Evolutionary conservation across 2,329 filamentous ascomycete genomes (phyloP).

Genomic region (Pseudogymnoascus verrucosus): DNA sequence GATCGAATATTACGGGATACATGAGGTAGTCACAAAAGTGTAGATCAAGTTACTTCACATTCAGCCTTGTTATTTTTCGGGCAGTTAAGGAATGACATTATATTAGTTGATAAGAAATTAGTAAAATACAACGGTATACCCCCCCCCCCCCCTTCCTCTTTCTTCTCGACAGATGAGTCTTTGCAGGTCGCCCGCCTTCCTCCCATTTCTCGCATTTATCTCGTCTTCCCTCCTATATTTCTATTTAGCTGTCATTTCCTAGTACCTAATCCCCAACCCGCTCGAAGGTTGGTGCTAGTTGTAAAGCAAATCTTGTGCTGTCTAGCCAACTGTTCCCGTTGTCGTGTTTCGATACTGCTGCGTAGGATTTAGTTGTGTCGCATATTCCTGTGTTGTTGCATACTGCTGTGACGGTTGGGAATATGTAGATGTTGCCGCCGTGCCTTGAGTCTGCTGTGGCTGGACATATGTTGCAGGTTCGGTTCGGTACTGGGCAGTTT

Average conservation of each 20-base stretch:
- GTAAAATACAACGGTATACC: too few species aligned
- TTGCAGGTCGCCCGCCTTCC: background rate
- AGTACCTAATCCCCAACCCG: background rate
- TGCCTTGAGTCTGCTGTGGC: background rate
- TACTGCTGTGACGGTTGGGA: background rate
- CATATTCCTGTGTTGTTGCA: background rate
- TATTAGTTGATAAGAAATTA: conserved; percentile 5
- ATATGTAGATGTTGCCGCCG: background rate
- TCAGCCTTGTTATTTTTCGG: background rate
- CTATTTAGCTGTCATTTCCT: background rate
- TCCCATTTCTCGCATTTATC: background rate
- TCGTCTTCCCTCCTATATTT: background rate
- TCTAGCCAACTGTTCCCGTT: background rate
- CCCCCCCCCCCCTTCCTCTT: too few species aligned
- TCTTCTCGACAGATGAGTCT: background rate
- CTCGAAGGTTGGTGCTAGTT: background rate
- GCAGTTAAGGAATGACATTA: background rate
- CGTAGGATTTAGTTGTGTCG: background rate
- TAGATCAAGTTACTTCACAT: background rate
- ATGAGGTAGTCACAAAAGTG: background rate
- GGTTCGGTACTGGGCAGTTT: background rate
- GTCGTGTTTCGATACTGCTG: background rate
- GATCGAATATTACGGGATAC: background rate
- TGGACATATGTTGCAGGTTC: background rate
- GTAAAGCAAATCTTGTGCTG: background rate